Percentiles rank a stretch among this genome's conserved stretches.
Evolutionary conservation across 805 yeast species (phyloP).

Genomic region (Pichia nakasei): DNA sequence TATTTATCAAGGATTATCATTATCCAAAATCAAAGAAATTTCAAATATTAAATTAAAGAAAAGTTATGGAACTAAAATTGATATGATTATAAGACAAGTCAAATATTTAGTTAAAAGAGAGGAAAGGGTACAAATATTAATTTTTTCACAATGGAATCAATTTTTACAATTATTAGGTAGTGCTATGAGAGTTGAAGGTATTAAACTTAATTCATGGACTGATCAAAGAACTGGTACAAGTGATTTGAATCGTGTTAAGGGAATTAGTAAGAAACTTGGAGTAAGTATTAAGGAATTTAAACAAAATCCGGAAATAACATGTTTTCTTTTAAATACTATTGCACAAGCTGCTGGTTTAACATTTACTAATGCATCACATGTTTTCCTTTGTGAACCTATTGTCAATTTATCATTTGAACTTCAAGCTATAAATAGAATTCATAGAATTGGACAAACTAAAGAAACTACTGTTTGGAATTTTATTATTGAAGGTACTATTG

Average conservation of each 20-base stretch:
- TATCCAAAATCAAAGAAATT: conserved; percentile 36
- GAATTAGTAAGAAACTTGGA: conserved; percentile 8
- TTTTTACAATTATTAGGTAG: conserved; percentile 56
- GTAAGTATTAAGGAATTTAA: conserved; percentile 52
- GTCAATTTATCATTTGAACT: conserved; percentile 79
- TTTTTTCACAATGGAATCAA: conserved; percentile 86
- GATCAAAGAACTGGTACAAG: conserved; percentile 7
- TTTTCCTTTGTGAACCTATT: conserved; percentile 86
- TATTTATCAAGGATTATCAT: conserved; percentile 39
- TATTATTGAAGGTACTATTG: conserved; percentile 75
- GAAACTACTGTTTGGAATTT: conserved; percentile 91
- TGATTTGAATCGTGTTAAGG: neutral
- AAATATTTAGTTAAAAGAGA: conserved; percentile 52
- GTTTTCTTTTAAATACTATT: conserved; percentile 76
- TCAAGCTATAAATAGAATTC: conserved; percentile 88
- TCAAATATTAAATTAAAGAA: conserved; percentile 33
- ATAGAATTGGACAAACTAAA: conserved; percentile 79
- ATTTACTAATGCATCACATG: conserved; percentile 85
- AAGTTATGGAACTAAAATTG: conserved; percentile 79
- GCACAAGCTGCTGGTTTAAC: conserved; percentile 90
- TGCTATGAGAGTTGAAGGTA: conserved; percentile 53
- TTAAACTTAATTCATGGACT: conserved; percentile 48
- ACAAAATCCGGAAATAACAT: conserved; percentile 54
- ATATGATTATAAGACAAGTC: conserved; percentile 68
- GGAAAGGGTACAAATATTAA: conserved; percentile 63